Evolutionary conservation across 257 asterid species (phyloP).

Genomic region (Solanum gracilifrons): DNA sequence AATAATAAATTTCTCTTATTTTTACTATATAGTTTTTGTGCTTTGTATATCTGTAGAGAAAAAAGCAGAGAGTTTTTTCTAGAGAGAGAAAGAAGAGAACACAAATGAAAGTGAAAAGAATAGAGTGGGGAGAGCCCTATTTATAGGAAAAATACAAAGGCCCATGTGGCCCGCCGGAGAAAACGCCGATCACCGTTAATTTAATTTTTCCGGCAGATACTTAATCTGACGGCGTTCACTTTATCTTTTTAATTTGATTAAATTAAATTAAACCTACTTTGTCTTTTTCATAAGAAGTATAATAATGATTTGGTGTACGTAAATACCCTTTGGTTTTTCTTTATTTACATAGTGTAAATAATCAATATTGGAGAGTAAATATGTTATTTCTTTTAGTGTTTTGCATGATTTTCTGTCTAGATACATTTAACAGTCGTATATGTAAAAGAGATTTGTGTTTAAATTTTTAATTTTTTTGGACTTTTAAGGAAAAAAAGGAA

Average conservation of each 20-base stretch:
- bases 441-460: background rate
- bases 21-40: background rate
- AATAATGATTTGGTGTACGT: background rate
- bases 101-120: background rate
- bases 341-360: background rate
- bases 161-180: background rate
- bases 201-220: background rate
- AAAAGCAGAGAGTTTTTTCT: background rate
- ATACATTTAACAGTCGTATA: background rate
- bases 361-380: background rate
- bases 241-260: background rate
- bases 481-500: background rate
- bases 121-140: background rate
- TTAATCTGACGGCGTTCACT: background rate
- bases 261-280: background rate
- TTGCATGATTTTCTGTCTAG: background rate
- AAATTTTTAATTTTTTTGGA: background rate
- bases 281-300: background rate
- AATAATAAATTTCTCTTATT: background rate
- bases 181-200: background rate
- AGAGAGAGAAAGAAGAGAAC: background rate
- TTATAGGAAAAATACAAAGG: background rate
- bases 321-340: background rate
- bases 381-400: background rate
- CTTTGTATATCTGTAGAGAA: background rate